phyloP scores from a whole-genome alignment of 805 yeast species.

The Dipodascopsis tothii region DNA sequence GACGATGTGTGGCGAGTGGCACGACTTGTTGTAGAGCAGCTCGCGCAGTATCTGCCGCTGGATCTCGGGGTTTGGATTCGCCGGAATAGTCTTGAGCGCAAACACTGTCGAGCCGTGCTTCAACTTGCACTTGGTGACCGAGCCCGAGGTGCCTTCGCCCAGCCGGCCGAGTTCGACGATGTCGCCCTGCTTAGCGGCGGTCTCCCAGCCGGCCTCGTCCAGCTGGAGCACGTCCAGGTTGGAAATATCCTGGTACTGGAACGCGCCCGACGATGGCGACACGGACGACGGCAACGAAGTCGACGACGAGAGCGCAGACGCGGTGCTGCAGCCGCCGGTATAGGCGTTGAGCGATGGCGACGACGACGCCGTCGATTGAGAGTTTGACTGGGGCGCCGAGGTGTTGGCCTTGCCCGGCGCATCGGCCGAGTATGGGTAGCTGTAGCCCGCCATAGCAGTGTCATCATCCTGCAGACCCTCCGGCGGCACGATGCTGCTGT shows the following conservation, averaged over 20 bases:
- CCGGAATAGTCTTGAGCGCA: constrained; percentile 71
- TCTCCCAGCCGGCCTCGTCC: constrained; percentile 71
- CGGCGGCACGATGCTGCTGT: not conserved
- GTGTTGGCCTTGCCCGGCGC: too few relatives aligned
- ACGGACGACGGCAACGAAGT: not conserved
- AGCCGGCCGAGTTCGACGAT: constrained; percentile 62
- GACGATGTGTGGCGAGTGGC: constrained; percentile 78
- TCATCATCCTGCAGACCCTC: not conserved
- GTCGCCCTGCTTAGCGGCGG: constrained; percentile 46
- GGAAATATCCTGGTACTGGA: not conserved
- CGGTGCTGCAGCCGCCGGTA: not conserved
- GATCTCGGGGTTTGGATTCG: constrained; percentile 75
- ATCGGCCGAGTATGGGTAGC: not conserved
- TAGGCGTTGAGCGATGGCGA: not conserved
- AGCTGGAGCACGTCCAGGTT: constrained; percentile 43
- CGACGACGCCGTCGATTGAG: too few relatives aligned
- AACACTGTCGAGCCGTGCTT: constrained; percentile 55
- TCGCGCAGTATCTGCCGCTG: constrained; percentile 89
- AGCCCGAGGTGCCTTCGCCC: constrained; percentile 95
- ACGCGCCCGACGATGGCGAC: not conserved
- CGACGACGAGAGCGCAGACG: not conserved
- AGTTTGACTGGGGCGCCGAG: too few relatives aligned
- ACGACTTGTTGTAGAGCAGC: constrained; percentile 75
- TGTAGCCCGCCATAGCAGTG: not conserved
- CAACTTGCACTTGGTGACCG: constrained; percentile 72